Evolutionary conservation across 139 green algal genomes (phyloP).

Genomic region (Spirogloea muscicola): DNA sequence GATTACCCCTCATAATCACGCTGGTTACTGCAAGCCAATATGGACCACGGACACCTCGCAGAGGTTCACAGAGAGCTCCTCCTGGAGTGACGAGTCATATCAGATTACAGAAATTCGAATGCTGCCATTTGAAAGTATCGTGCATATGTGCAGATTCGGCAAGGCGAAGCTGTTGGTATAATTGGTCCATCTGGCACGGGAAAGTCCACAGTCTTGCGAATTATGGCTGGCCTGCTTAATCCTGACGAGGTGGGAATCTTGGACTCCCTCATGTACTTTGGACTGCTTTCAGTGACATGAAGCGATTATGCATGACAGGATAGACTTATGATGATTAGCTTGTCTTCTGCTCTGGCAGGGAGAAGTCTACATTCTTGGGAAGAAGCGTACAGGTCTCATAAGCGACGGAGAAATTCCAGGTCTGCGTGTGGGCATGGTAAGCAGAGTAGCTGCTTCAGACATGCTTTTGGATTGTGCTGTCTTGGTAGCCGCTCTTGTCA

Average conservation of each 20-base stretch:
- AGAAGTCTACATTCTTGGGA: constrained; percentile 76
- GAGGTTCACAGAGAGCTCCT: neutral
- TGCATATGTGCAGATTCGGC: constrained; percentile 58
- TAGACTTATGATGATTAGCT: no score
- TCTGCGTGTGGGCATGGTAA: constrained; percentile 60
- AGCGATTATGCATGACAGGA: no score
- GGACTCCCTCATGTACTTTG: no score
- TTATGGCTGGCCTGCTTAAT: constrained; percentile 87
- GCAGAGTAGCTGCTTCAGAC: no score
- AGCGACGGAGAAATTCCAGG: constrained; percentile 32
- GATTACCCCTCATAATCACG: neutral
- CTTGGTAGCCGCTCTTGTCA: no score
- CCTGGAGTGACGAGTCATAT: neutral
- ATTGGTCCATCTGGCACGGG: constrained; percentile 94
- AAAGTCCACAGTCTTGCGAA: constrained; percentile 91
- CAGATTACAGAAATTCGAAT: neutral
- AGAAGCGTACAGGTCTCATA: constrained; percentile 68
- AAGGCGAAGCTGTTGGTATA: constrained; percentile 96
- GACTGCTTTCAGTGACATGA: no score
- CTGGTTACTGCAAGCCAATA: neutral
- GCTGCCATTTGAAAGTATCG: neutral
- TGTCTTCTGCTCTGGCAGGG: constrained; percentile 60
- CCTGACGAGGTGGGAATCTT: constrained; percentile 86
- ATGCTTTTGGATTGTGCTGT: no score
- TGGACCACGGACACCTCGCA: neutral